Conservation (phyloP, 495 filamentous ascomycete genomes). For the Tetracladium marchalianum region DNA sequence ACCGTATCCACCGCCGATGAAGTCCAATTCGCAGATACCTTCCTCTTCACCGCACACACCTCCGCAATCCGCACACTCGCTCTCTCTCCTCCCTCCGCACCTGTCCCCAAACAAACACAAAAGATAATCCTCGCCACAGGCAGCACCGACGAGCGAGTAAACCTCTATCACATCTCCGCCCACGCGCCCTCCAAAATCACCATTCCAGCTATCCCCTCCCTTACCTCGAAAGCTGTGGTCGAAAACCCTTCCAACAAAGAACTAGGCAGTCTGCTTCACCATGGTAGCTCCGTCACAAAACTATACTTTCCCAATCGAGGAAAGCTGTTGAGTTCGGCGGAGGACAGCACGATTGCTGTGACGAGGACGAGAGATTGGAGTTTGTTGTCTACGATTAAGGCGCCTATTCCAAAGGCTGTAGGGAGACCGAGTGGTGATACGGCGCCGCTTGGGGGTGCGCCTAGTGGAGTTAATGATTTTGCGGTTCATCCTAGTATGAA, state of each 20-base stretch:
- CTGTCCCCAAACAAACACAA: conserved; percentile 42
- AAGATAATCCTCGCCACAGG: conserved; percentile 85
- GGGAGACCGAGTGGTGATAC: conserved; percentile 88
- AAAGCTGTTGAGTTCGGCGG: conserved; percentile 75
- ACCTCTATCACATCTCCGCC: conserved; percentile 84
- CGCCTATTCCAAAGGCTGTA: conserved; percentile 70
- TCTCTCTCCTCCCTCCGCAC: conserved; percentile 65
- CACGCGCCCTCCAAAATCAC: conserved; percentile 40
- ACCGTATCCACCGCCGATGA: conserved; percentile 40
- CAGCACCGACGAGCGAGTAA: conserved; percentile 85
- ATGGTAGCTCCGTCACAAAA: conserved; percentile 66
- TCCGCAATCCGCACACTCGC: conserved; percentile 86
- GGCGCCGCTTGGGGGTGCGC: conserved; percentile 69
- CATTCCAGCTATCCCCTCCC: conserved; percentile 37
- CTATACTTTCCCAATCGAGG: conserved; percentile 75
- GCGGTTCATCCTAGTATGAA: conserved; percentile 94
- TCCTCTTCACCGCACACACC: conserved; percentile 88
- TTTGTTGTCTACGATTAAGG: conserved; percentile 81
- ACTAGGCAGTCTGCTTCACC: conserved; percentile 78
- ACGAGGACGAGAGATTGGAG: conserved; percentile 83
- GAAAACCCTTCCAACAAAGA: conserved; percentile 83
- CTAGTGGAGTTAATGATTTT: conserved; percentile 88
- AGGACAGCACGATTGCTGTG: conserved; percentile 83
- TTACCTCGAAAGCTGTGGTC: conserved; percentile 57
- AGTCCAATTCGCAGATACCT: conserved; percentile 78